Evolutionary conservation across 495 filamentous ascomycete genomes (phyloP).

Genomic region (Xylaria acuta): DNA sequence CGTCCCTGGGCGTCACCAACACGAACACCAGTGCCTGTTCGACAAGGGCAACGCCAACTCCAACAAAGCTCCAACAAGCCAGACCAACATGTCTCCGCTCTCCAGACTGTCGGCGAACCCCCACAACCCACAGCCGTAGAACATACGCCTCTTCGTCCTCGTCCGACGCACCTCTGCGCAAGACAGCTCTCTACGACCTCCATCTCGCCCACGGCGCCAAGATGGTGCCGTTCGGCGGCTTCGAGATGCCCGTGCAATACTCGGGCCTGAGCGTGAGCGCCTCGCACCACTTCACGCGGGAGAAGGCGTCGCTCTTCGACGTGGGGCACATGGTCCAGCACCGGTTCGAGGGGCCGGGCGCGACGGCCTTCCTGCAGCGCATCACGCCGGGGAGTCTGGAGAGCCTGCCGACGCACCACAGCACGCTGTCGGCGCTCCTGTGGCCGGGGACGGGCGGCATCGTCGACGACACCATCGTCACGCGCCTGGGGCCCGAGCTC

Average conservation of each 20-base stretch:
- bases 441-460: slow-evolving; percentile 83
- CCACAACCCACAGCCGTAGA: slow-evolving; percentile 25
- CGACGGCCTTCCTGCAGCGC: slow-evolving; percentile 74
- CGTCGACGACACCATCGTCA: slow-evolving; percentile 91
- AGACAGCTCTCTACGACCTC: slow-evolving; percentile 84
- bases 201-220: slow-evolving; percentile 82
- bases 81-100: slow-evolving; percentile 19
- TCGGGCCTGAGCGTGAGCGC: slow-evolving; percentile 71
- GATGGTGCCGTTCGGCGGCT: slow-evolving; percentile 97
- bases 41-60: slow-evolving; percentile 6
- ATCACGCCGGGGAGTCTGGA: slow-evolving; percentile 76
- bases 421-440: slow-evolving; percentile 82
- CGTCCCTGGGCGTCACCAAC: slow-evolving; percentile 27
- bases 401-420: slow-evolving; percentile 53
- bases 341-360: slow-evolving; percentile 76
- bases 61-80: slow-evolving; percentile 29
- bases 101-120: not conserved
- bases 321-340: slow-evolving; percentile 79
- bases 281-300: slow-evolving; percentile 86
- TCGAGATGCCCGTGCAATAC: slow-evolving; percentile 92
- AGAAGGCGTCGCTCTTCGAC: slow-evolving; percentile 89
- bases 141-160: slow-evolving; percentile 41
- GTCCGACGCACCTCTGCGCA: slow-evolving; percentile 51
- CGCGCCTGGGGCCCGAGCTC: slow-evolving; percentile 66
- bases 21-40: slow-evolving; percentile 5